A percentile compares a stretch with the other conserved stretches of the same genome.
phyloP scores from a whole-genome alignment of 2,329 filamentous ascomycete species.

The Aspergillus awamori region DNA sequence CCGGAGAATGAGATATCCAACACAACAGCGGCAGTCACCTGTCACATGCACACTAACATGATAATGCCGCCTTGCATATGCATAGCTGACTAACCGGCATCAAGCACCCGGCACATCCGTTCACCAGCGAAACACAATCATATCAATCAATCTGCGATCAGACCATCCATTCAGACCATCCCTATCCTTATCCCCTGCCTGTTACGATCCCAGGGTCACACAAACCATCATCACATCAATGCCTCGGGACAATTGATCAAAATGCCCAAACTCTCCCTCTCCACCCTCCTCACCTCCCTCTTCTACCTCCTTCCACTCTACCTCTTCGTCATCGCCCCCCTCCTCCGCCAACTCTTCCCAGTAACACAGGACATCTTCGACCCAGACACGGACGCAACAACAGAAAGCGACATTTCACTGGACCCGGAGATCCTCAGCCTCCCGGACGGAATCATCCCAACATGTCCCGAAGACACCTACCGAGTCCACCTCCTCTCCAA shows the following conservation, averaged over 20 bases:
- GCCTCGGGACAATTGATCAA: constrained; percentile 13
- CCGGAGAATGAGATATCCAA: constrained; percentile 3
- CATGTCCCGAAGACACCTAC: constrained; percentile 34
- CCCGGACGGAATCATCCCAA: constrained; percentile 33
- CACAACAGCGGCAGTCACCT: not conserved
- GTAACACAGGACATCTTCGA: constrained; percentile 12
- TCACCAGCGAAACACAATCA: not conserved
- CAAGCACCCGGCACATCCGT: not conserved
- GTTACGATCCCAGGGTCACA: not conserved
- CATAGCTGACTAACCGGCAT: not conserved
- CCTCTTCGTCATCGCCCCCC: constrained; percentile 39
- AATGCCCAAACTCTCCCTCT: constrained; percentile 23
- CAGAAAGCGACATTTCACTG: constrained; percentile 22
- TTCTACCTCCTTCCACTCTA: constrained; percentile 43
- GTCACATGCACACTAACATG: not conserved
- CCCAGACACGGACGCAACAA: constrained; percentile 8
- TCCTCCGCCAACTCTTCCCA: constrained; percentile 33
- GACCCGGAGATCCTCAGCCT: constrained; percentile 37
- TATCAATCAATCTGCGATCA: not conserved
- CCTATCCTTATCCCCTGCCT: not conserved
- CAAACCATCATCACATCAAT: not conserved
- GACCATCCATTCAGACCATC: not conserved
- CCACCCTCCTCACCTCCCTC: constrained; percentile 37
- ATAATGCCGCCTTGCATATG: not conserved
- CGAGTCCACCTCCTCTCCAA: constrained; percentile 54